A percentile compares a stretch with the other conserved stretches of the same genome.
Conservation (phyloP, 2,329 filamentous ascomycete species). For the Cercospora berteroae region DNA sequence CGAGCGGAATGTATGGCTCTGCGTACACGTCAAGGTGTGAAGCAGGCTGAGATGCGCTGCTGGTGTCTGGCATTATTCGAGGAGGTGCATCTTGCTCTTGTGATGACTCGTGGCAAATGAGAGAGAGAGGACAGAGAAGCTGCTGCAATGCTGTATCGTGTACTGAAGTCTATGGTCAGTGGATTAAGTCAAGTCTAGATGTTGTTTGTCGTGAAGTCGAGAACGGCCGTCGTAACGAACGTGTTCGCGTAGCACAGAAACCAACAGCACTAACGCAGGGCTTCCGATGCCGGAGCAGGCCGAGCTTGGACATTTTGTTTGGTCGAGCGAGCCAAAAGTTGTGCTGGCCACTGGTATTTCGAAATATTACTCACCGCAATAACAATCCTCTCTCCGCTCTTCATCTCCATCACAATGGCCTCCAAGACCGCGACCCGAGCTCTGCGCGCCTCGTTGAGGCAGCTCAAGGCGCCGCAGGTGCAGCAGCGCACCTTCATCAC, state of each 20-base stretch:
- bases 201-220: not conserved
- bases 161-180: not conserved
- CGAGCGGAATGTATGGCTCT: conserved; percentile 25
- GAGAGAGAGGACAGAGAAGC: not conserved
- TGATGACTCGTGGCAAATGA: not conserved
- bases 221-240: not conserved
- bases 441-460: conserved; percentile 57
- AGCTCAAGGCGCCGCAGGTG: conserved; percentile 51
- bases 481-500: conserved; percentile 60
- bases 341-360: conserved; percentile 2
- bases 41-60: not conserved
- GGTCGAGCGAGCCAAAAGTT: not conserved
- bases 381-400: conserved; percentile 9
- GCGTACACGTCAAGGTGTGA: conserved; percentile 27
- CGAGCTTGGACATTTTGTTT: not conserved
- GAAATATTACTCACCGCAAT: conserved; percentile 9
- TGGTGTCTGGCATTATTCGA: not conserved
- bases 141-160: not conserved
- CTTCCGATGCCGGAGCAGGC: not conserved
- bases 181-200: not conserved
- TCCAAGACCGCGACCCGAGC: conserved; percentile 68
- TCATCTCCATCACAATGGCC: conserved; percentile 58
- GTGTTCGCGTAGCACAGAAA: not conserved
- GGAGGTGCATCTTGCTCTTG: not conserved
- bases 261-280: not conserved